Evolutionary conservation across 1,284 basidiomycete species (phyloP).

Genomic region (Thelephora terrestris): DNA sequence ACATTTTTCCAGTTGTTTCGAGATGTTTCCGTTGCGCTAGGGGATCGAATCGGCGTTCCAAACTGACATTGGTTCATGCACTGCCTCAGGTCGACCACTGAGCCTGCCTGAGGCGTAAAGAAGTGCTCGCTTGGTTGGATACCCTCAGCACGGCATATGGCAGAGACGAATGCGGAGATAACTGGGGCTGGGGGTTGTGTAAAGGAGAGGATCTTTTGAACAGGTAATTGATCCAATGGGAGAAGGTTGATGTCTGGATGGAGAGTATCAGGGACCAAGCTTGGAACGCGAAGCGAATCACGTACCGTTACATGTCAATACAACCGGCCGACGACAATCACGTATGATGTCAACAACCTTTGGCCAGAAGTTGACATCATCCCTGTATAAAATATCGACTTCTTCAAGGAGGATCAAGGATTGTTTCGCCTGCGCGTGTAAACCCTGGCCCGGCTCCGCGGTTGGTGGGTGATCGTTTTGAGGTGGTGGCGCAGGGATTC

Average conservation of each 20-base stretch:
- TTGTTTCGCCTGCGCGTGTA: constrained; percentile 41
- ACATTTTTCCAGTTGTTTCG: too few species aligned
- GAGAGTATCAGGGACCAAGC: background rate
- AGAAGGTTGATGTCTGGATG: constrained; percentile 63
- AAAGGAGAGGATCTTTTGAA: constrained; percentile 70
- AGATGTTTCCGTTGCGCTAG: too few species aligned
- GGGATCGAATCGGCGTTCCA: too few species aligned
- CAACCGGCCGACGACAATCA: constrained; percentile 75
- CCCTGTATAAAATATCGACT: constrained; percentile 87
- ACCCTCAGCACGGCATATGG: constrained; percentile 52
- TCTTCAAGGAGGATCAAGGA: constrained; percentile 95
- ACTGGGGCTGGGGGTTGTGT: constrained; percentile 44
- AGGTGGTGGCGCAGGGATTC: too few species aligned
- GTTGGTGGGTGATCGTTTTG: background rate
- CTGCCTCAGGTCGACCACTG: too few species aligned
- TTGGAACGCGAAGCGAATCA: constrained; percentile 10
- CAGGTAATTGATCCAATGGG: constrained; percentile 61
- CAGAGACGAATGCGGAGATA: constrained; percentile 65
- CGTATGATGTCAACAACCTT: constrained; percentile 73
- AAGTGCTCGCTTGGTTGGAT: background rate
- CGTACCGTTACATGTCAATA: constrained; percentile 90
- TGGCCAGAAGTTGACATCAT: constrained; percentile 90
- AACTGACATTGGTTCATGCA: too few species aligned
- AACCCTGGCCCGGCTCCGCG: background rate
- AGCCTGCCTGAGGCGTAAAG: too few species aligned